Conservation (phyloP, 2,329 filamentous ascomycete genomes). For the Alternaria atra region DNA sequence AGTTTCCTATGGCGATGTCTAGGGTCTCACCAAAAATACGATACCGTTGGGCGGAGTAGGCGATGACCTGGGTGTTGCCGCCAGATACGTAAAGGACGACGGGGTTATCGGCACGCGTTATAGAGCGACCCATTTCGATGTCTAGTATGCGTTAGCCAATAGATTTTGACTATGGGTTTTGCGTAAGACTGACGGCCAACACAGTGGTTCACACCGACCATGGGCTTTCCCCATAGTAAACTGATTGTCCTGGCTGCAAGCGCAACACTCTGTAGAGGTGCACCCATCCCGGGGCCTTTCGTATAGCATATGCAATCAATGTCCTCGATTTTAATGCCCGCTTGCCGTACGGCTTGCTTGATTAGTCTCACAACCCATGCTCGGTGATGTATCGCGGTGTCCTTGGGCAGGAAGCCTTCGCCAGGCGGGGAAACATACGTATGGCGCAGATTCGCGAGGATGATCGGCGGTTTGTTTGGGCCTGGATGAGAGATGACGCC, state of each 20-base stretch:
- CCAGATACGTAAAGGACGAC: slow-evolving; percentile 96
- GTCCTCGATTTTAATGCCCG: slow-evolving; percentile 63
- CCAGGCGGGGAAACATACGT: slow-evolving; percentile 93
- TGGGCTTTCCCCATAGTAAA: slow-evolving; percentile 84
- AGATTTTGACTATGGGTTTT: background rate
- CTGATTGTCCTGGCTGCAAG: slow-evolving; percentile 83
- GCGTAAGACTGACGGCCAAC: slow-evolving; percentile 72
- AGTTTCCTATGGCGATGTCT: slow-evolving; percentile 97
- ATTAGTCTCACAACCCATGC: slow-evolving; percentile 84
- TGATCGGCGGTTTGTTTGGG: slow-evolving; percentile 54
- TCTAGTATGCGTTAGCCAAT: slow-evolving; percentile 54
- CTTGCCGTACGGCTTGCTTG: slow-evolving; percentile 77
- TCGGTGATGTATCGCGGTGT: slow-evolving; percentile 93
- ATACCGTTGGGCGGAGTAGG: slow-evolving; percentile 92
- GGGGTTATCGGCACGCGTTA: slow-evolving; percentile 89
- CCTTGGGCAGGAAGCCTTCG: slow-evolving; percentile 94
- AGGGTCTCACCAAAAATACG: slow-evolving; percentile 98
- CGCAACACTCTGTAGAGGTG: slow-evolving; percentile 85
- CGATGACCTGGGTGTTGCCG: slow-evolving; percentile 97
- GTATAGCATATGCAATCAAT: slow-evolving; percentile 96
- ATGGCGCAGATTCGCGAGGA: slow-evolving; percentile 93
- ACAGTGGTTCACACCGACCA: slow-evolving; percentile 97
- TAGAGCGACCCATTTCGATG: slow-evolving; percentile 96
- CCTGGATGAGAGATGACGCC: slow-evolving; percentile 84
- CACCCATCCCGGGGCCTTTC: slow-evolving; percentile 94